Evolutionary conservation across 2,329 filamentous ascomycete genomes (phyloP), one percentile per base, ranked within the genome.

Genomic region (Aspergillus sclerotialis): DNA sequence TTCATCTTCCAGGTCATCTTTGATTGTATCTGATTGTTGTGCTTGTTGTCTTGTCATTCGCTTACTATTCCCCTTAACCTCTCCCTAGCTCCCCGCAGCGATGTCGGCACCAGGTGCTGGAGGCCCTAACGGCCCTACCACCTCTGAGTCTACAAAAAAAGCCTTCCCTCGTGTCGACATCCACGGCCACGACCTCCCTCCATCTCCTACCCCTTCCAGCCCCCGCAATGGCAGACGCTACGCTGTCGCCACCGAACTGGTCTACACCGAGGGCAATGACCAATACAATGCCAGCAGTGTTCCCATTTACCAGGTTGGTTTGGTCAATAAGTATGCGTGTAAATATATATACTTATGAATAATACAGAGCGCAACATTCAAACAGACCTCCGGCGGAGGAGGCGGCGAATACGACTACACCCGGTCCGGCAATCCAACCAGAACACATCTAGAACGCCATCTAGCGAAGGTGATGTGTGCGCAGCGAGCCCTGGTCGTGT

Each of bases 381-480:
- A 98, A 68, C 92, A 96, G 65, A 77, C 76, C 14, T 86, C 83
- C 12, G 82, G 84, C 43, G 73, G 66, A 29, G 87, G 85, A 39
- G 87, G 86, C 40, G 84, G 78, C 48, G 89, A 96, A 64, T 98
- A 96, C 65, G 92, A 98, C 69, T 98, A 98, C 70, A 96, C 92
- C 40, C 85, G 93, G 42, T 96, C 89, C 23, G 92, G 92, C 37
- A 98, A 98, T 61, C 92, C 92, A 12, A 98, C 92, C 38, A 79
- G 92, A 46, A 94, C 90, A 21, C 92, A 98, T 56, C 78, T 98
- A 43, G 92, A 98, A 69, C 80, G 90, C 39, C 92, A 98, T 64
- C 72, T 98, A 51, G 92, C 93, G 55, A 98, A 98, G 76, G 94
- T 98, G 60, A 98, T 98, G 93, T 89, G 86, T 50, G 92, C 92